Base-by-base conservation (phyloP, 495 filamentous ascomycete genomes). In the Tuber magnatum region DNA sequence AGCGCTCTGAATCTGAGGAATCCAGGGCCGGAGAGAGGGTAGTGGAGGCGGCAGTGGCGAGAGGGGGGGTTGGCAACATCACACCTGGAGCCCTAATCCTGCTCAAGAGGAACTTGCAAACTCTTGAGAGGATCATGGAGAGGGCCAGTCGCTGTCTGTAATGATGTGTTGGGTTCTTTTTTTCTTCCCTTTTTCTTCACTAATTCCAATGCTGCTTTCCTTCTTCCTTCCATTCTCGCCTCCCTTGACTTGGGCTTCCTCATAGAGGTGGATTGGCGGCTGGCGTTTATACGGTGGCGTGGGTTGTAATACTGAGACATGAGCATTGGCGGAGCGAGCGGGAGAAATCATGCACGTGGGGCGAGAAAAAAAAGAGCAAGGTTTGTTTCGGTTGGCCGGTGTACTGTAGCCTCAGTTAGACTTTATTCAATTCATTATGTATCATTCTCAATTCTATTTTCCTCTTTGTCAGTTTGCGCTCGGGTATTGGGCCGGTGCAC, bases 81-180 rank as follows among this genome's bases (percentile, higher is more conserved):
- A 85, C 83, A 70, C 73, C 80, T 2, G 84, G 84, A 12, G 84
- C 84, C 12, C 70, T 84, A 71, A 83, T 87, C 10, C 77, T 85
- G 73, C 74, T 87, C 46, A 84, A 77, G 75, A 82, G 83, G 76
- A 79, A 83, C 69, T 73, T 87, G 48, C 78, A 71, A 24, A 83
- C 78, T 77, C 71, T 87, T 71, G 83, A 85, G 75, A 80, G 41
- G n/a, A 79, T 83, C 14, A 70, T 83, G 44, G 80, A 78, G 42
- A 77, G 24, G 20, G 39, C 35, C 35, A 65, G 56, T 65, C 56
- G 32, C 24, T 65, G 48, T 9, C 24, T 56, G 48, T 56, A 14
- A 14, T 28, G n/a, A 61, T 14, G 24, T 3, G n/a, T 61, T 61
- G 51, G 35, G 28, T 12, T 65, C 35, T 32, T 65, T 65, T 14